A percentile compares a stretch with the other conserved stretches of the same genome.
Conservation (phyloP, 352 stramenopile genomes). For the Phytophthora europaea region DNA sequence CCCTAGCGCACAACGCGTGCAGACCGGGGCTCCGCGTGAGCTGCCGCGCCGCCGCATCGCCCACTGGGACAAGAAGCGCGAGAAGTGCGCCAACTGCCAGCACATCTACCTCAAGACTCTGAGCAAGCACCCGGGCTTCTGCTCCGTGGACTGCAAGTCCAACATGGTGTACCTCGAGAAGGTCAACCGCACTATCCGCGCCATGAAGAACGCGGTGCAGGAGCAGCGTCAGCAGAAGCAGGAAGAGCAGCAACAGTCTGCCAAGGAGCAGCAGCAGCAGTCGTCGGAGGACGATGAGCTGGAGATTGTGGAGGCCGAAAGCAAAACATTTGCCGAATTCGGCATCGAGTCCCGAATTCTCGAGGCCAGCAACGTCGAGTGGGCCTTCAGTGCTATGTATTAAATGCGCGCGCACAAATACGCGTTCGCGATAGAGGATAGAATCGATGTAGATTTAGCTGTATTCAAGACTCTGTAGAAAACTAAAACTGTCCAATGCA, state of each 20-base stretch:
- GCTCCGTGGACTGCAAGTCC: conserved; percentile 91
- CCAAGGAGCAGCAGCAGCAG: conserved; percentile 22
- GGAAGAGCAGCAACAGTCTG: conserved; percentile 17
- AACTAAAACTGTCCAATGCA: conserved; percentile 39
- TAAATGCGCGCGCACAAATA: conserved; percentile 45
- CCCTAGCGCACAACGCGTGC: conserved; percentile 61
- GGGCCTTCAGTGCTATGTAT: conserved; percentile 84
- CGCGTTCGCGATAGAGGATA: conserved; percentile 30
- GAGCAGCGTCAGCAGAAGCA: conserved; percentile 56
- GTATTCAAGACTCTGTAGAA: conserved; percentile 40
- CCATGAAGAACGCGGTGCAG: conserved; percentile 76
- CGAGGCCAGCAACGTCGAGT: conserved; percentile 71
- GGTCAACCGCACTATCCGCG: conserved; percentile 85
- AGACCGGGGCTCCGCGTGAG: conserved; percentile 50
- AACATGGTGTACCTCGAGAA: conserved; percentile 87
- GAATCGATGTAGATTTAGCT: conserved; percentile 33
- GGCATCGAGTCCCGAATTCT: conserved; percentile 72
- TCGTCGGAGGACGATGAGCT: conserved; percentile 21
- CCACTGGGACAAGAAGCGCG: conserved; percentile 89
- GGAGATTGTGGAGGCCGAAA: conserved; percentile 25
- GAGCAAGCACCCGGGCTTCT: conserved; percentile 79
- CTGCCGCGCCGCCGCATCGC: conserved; percentile 58
- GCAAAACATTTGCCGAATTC: conserved; percentile 83
- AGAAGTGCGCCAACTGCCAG: conserved; percentile 86
- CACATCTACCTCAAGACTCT: conserved; percentile 90